Conservation (phyloP, 257 asterid genomes). For the Solanum dulcamara region DNA sequence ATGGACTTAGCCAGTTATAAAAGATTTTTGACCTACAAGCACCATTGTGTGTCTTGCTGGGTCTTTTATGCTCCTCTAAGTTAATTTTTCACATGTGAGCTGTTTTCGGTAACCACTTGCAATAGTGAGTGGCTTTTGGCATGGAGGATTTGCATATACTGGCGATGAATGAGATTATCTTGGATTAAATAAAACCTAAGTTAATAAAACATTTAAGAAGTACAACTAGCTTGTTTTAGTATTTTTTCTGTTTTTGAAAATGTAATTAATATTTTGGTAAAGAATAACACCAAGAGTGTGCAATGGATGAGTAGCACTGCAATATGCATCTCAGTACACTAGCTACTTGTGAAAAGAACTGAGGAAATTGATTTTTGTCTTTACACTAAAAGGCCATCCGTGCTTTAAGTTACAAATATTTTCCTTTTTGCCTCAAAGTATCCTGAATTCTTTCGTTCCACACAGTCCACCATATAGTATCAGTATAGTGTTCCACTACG, state of each 20-base stretch:
- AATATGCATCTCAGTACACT: neutral
- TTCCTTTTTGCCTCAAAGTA: neutral
- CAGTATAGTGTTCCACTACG: neutral
- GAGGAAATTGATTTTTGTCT: neutral
- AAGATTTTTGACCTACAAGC: neutral
- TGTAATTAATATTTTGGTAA: neutral
- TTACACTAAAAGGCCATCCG: neutral
- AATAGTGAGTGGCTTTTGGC: neutral
- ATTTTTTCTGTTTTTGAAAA: neutral
- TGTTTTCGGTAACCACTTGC: neutral
- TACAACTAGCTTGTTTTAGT: neutral
- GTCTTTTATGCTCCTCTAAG: neutral
- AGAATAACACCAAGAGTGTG: neutral
- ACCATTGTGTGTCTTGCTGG: neutral
- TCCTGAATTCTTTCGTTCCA: neutral
- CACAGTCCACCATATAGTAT: neutral
- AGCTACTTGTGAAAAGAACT: neutral
- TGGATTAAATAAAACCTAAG: neutral
- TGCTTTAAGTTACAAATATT: neutral
- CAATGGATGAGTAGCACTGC: neutral
- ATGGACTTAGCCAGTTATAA: slow-evolving; percentile 6
- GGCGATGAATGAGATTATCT: neutral
- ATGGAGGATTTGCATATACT: neutral
- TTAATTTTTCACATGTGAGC: neutral
- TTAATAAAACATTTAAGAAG: neutral